A percentile compares a stretch with the other conserved stretches of the same genome.
Evolutionary conservation across 2,329 filamentous ascomycete genomes (phyloP).

Genomic region (Penicillium sp.): DNA sequence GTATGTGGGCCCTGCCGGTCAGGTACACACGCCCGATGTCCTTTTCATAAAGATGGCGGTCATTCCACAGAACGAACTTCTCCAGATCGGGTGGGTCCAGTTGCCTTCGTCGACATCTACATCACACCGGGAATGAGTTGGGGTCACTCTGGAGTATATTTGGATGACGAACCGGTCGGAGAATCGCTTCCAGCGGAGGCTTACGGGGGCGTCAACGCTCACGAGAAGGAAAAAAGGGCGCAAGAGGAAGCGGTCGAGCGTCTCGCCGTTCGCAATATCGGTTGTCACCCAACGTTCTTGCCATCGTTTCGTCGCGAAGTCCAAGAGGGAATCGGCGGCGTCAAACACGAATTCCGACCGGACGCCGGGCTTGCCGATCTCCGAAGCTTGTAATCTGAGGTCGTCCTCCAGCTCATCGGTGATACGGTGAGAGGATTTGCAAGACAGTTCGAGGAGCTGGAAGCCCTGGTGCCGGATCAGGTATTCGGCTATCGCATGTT

Average conservation of each 20-base stretch:
- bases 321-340: slow-evolving; percentile 66
- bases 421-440: slow-evolving; percentile 23
- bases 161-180: slow-evolving; percentile 49
- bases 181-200: slow-evolving; percentile 78
- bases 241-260: slow-evolving; percentile 71
- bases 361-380: slow-evolving; percentile 16
- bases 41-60: slow-evolving; percentile 70
- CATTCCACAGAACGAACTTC: slow-evolving; percentile 62
- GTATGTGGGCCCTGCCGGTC: slow-evolving; percentile 76
- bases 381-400: slow-evolving; percentile 27
- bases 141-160: background rate
- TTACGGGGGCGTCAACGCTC: slow-evolving; percentile 86
- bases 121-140: slow-evolving; percentile 5
- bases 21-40: slow-evolving; percentile 69
- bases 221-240: slow-evolving; percentile 92
- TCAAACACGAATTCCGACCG: slow-evolving; percentile 51
- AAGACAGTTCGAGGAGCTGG: slow-evolving; percentile 63
- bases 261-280: slow-evolving; percentile 69
- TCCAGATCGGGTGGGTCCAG: slow-evolving; percentile 55
- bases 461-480: slow-evolving; percentile 83
- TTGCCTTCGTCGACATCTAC: slow-evolving; percentile 50
- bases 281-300: slow-evolving; percentile 80
- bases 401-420: slow-evolving; percentile 28
- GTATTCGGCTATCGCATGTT: slow-evolving; percentile 84
- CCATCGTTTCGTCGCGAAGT: slow-evolving; percentile 85